Conservation (phyloP, 1,284 basidiomycete species). For the Ceratobasidium sp. region DNA sequence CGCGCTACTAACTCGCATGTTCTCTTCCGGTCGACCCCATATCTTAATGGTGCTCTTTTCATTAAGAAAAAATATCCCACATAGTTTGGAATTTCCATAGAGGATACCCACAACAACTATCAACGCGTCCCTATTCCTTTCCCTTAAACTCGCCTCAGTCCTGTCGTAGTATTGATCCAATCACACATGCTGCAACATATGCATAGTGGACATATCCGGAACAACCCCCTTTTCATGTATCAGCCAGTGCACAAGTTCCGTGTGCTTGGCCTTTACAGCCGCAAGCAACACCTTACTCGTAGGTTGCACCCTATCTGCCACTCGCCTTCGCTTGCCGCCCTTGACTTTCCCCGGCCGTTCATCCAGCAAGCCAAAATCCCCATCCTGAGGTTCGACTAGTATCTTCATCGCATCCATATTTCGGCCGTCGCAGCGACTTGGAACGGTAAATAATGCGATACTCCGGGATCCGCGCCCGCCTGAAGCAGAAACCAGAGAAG, state of each 20-base stretch:
- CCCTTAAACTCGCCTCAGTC: not conserved
- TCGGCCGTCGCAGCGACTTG: constrained; percentile 77
- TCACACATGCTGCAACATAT: constrained; percentile 72
- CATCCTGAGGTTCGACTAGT: constrained; percentile 74
- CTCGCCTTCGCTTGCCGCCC: constrained; percentile 65
- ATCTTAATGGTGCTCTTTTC: too few relatives aligned
- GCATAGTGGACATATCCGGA: constrained; percentile 48
- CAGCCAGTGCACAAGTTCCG: constrained; percentile 37
- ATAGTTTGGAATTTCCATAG: too few relatives aligned
- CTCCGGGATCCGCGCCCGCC: constrained; percentile 75
- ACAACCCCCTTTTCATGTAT: constrained; percentile 42
- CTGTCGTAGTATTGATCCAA: not conserved
- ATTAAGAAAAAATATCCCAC: too few relatives aligned
- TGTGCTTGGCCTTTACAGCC: constrained; percentile 73
- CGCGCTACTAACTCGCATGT: too few relatives aligned
- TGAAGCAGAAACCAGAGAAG: constrained; percentile 78
- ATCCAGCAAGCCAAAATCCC: not conserved
- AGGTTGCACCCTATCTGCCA: constrained; percentile 73
- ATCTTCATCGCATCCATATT: constrained; percentile 77
- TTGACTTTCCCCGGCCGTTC: constrained; percentile 25
- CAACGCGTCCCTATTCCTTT: not conserved
- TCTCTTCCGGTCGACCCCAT: too few relatives aligned
- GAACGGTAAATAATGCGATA: constrained; percentile 75
- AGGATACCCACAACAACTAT: too few relatives aligned
- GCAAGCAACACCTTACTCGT: constrained; percentile 71